Evolutionary conservation across 495 filamentous ascomycete genomes (phyloP), one percentile per base, ranked within the genome.

Genomic region (Trichoderma orchidacearum): DNA sequence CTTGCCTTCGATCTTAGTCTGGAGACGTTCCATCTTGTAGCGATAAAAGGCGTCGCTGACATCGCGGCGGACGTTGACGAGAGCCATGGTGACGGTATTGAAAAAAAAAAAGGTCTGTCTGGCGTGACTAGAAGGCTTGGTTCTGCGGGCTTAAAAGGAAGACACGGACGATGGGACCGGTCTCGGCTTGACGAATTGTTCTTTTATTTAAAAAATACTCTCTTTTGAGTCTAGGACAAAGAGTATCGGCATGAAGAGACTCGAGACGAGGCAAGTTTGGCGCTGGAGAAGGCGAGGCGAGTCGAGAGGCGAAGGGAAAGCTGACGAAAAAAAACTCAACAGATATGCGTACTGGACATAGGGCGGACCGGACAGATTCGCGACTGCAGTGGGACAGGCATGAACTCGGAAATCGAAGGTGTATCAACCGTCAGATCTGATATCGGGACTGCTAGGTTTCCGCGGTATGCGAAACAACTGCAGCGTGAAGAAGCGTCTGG

Each of bases 1-100:
- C 75, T 98, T 98, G 72, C 93, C 93, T 75, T 98, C 93, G 66
- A 98, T 93, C 82, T 98, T 98, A 72, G 93, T 95, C 80, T 91
- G 88, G 68, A 98, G 79, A 61, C 81, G 83, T 76, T 98, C 93
- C 93, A 98, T 98, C 82, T 98, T 98, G 83, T 98, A 98, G 73
- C 93, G 93, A 75, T 98, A 98, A 86, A 96, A 98, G 71, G 88
- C 87, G 76, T 98, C 93, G 76, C 83, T 85, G 75, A 96, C 84
- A 88, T 97, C 94, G 73, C 93, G 89, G 71, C 91, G 92, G 80
- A 98, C 91, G 75, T 98, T 98, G 81, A 98, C 78, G 69, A 75
- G 70, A 73, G 85, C 87, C 73, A 77, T 77, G 51, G 55, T 73
- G 67, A 69, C 73, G 69, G 68, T 76, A 56, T 68, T 70, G 61